Percentiles rank a stretch among this genome's conserved stretches.
Conservation (phyloP, 768 basidiomycete species). For the Leucocoprinus birnbaumii region DNA sequence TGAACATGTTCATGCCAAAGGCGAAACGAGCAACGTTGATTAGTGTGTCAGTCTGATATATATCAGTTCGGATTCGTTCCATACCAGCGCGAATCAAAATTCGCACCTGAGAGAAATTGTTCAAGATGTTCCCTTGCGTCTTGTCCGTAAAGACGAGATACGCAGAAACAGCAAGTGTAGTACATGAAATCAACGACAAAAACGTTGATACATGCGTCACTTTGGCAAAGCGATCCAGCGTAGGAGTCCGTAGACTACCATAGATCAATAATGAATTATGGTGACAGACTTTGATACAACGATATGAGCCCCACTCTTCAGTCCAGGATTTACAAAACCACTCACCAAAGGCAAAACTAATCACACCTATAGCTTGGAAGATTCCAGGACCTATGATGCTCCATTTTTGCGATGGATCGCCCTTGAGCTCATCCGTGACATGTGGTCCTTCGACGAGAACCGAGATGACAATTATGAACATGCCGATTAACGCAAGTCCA, state of each 20-base stretch:
- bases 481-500: conserved; percentile 86
- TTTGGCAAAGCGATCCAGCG: conserved; percentile 87
- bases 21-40: conserved; percentile 96
- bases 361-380: conserved; percentile 96
- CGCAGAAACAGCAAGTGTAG: conserved; percentile 80
- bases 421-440: conserved; percentile 70
- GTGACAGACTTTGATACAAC: conserved; percentile 67
- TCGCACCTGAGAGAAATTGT: conserved; percentile 80
- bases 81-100: neutral
- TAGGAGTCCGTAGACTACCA: conserved; percentile 88
- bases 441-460: conserved; percentile 83
- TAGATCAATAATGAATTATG: conserved; percentile 98
- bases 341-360: conserved; percentile 84
- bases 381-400: conserved; percentile 77
- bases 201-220: conserved; percentile 92
- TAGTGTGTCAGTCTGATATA: conserved; percentile 69
- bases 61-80: neutral
- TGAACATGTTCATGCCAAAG: conserved; percentile 97
- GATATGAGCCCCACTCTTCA: neutral
- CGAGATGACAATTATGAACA: conserved; percentile 88
- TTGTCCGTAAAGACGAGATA: conserved; percentile 89
- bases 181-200: conserved; percentile 82
- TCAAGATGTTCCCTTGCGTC: conserved; percentile 93
- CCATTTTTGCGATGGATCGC: conserved; percentile 71
- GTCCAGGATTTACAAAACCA: neutral